A percentile compares a stretch with the other conserved stretches of the same genome.
Conservation (phyloP, 441 rosid species). For the Euphorbia celastroides region DNA sequence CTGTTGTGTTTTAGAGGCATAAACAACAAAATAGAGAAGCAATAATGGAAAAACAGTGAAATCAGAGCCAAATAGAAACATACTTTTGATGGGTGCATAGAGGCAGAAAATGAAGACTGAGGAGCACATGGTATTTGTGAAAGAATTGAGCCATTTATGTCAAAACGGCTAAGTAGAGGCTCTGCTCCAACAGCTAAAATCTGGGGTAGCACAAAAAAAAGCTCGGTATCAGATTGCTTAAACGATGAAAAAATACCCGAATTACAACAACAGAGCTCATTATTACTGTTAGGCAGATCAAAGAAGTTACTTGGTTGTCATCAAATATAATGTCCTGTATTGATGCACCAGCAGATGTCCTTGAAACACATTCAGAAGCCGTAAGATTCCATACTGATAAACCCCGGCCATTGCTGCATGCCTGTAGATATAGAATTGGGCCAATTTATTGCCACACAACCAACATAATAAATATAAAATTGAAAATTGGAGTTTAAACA, state of each 20-base stretch:
- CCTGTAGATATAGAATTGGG: slow-evolving; percentile 33
- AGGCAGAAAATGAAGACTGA: slow-evolving; percentile 67
- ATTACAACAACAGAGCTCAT: not conserved
- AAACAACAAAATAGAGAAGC: not conserved
- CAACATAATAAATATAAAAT: not conserved
- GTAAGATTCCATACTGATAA: slow-evolving; percentile 84
- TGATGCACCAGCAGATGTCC: slow-evolving; percentile 38
- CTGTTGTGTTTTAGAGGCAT: too few relatives aligned
- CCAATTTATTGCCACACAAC: slow-evolving; percentile 2
- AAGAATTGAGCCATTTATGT: slow-evolving; percentile 66
- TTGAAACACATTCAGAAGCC: slow-evolving; percentile 75
- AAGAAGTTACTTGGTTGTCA: slow-evolving; percentile 60
- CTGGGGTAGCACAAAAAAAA: slow-evolving; percentile 30
- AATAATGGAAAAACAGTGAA: not conserved
- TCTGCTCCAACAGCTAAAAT: slow-evolving; percentile 85
- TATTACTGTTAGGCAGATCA: not conserved
- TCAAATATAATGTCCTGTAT: slow-evolving; percentile 73
- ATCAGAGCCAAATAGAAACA: not conserved
- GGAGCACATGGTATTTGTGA: slow-evolving; percentile 92
- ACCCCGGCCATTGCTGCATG: slow-evolving; percentile 61
- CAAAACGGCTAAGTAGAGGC: slow-evolving; percentile 63
- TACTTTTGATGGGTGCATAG: slow-evolving; percentile 81
- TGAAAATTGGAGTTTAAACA: not conserved
- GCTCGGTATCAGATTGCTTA: not conserved
- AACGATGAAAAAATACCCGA: not conserved